Base-by-base conservation (phyloP, 208 protist species). In the Herpetomonas samuelpessoai region DNA sequence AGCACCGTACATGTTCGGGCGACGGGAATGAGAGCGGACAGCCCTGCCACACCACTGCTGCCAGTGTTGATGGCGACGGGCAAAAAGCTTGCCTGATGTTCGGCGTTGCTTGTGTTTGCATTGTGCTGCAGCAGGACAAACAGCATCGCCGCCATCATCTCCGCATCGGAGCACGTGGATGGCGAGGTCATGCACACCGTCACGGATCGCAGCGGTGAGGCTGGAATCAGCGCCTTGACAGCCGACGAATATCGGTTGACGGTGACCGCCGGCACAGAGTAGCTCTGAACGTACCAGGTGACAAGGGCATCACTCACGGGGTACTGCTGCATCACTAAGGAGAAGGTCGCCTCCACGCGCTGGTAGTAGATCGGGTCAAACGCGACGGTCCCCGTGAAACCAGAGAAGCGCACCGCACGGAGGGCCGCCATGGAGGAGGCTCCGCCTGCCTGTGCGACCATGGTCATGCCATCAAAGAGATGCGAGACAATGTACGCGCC, bases 401-500 rank as follows among this genome's bases (percentile, higher is more conserved):
- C 88, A 19, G 7, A 28, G 72, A 95, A 89, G 41, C 57, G 60
- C 18, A 71, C 68, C 9, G 68, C 65, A 28, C 79, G 80, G 48
- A 95, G 72, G 1, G 55, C 31, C 1, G 48, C 38, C 56, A 91
- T 75, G 39, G 64, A 71, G 31, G 29, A 29, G 14, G 73, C 53
- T 6, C 72, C 73, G 12, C 59, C 53, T 12, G 80, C 78, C 22
- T 55, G n/a, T 0, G 72, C 48, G 14, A 95, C 38, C 58, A 85
- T 69, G 44, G 73, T 68, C 30, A 95, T 80, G 6, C 72, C 85
- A 53, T 95, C 88, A 46, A 91, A 81, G 1, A 95, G 67, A 67
- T 92, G 72, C 65, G 83, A 90, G 49, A 92, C 57, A 31, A 89
- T 68, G 57, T 78, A 89, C n/a, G 88, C 81, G n/a, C 76, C 76